phyloP scores from a whole-genome alignment of 78 protist species.

The Capsaspora owczarzaki region DNA sequence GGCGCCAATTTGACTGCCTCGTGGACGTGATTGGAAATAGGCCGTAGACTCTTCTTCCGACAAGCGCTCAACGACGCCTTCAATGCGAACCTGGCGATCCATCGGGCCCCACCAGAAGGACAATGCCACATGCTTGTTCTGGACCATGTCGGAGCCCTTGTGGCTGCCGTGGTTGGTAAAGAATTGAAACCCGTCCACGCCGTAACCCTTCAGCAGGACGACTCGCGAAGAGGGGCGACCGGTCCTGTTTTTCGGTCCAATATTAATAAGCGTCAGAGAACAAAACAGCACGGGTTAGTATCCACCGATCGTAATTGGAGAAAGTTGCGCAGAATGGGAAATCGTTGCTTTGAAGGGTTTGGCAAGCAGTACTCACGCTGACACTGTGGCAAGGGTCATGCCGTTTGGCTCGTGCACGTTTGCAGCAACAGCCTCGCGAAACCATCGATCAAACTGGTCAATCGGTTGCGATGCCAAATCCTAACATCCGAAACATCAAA shows the following conservation, averaged over 20 bases:
- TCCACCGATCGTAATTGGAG: background rate
- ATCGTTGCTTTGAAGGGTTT: background rate
- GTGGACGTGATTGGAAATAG: background rate
- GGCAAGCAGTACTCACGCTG: background rate
- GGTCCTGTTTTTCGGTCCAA: background rate
- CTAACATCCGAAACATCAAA: too few relatives aligned
- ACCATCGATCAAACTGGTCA: background rate
- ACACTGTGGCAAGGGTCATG: background rate
- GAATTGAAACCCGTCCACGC: background rate
- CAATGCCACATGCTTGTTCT: background rate
- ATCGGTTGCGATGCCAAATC: background rate
- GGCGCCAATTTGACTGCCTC: background rate
- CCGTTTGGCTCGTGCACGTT: background rate
- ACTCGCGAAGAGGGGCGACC: background rate
- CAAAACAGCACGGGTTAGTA: background rate
- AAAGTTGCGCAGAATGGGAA: background rate
- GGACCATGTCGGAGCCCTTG: background rate
- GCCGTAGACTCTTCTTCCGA: background rate
- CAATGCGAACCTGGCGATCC: background rate
- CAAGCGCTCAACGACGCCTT: background rate
- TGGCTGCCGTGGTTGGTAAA: background rate
- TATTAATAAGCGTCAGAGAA: background rate
- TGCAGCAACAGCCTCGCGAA: background rate
- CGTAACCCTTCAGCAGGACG: background rate
- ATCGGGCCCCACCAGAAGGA: background rate